phyloP scores from a whole-genome alignment of 768 basidiomycete species.

The Tulasnella sp. region DNA sequence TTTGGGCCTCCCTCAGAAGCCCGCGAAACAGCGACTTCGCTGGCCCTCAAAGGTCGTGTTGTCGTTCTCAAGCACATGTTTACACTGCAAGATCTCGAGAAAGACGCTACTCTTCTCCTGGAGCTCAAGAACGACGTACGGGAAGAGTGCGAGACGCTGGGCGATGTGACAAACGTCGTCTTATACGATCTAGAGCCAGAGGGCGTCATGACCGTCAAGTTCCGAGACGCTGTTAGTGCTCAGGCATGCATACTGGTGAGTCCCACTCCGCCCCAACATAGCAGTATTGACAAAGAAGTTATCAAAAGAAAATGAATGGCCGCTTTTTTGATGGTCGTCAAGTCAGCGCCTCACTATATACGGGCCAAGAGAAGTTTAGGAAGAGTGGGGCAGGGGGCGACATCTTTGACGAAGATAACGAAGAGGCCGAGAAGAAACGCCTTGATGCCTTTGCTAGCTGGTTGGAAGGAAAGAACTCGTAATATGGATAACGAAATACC shows the following conservation, averaged over 20 bases:
- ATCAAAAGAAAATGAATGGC: slow-evolving; percentile 78
- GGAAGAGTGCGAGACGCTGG: slow-evolving; percentile 79
- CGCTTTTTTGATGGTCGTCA: slow-evolving; percentile 78
- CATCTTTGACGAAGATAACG: slow-evolving; percentile 38
- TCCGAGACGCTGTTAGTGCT: slow-evolving; percentile 82
- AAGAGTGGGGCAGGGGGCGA: slow-evolving; percentile 62
- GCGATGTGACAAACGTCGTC: slow-evolving; percentile 91
- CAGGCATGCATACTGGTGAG: slow-evolving; percentile 81
- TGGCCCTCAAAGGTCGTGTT: slow-evolving; percentile 44
- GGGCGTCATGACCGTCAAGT: slow-evolving; percentile 93
- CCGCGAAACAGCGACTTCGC: slow-evolving; percentile 36
- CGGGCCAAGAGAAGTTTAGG: slow-evolving; percentile 69
- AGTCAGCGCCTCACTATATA: slow-evolving; percentile 69
- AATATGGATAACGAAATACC: not conserved
- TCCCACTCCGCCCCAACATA: slow-evolving; percentile 17
- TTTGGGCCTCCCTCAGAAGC: slow-evolving; percentile 60
- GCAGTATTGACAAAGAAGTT: not conserved
- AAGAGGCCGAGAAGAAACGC: slow-evolving; percentile 65
- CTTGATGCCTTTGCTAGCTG: slow-evolving; percentile 81
- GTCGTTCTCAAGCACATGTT: slow-evolving; percentile 97
- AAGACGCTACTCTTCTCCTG: slow-evolving; percentile 72
- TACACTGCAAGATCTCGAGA: slow-evolving; percentile 66
- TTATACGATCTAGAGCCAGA: slow-evolving; percentile 89
- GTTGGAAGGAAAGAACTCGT: slow-evolving; percentile 63
- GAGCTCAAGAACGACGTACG: slow-evolving; percentile 95